Percentiles rank a stretch among this genome's conserved stretches.
phyloP scores from a whole-genome alignment of 495 filamentous ascomycete species.

The Talaromyces borbonicus region DNA sequence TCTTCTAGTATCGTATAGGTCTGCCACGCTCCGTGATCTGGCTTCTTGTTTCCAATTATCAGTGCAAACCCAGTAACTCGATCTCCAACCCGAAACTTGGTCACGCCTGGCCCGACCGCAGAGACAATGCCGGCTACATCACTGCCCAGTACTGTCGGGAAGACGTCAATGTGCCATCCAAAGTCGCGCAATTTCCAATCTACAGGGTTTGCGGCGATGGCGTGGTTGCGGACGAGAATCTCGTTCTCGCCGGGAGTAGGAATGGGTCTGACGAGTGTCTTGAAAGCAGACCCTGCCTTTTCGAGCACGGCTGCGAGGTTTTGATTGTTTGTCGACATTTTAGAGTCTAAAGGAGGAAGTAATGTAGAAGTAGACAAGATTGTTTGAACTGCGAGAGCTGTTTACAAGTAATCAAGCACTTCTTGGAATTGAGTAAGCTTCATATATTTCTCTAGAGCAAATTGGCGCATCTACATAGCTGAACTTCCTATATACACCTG shows the following conservation, averaged over 20 bases:
- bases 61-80: conserved; percentile 27
- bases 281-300: not conserved
- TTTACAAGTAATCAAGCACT: too few species aligned
- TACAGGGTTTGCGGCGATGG: conserved; percentile 35
- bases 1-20: conserved; percentile 18
- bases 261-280: conserved; percentile 9
- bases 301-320: conserved; percentile 4
- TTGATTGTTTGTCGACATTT: not conserved
- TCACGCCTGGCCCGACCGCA: conserved; percentile 22
- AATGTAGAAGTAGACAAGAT: not conserved
- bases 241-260: conserved; percentile 22
- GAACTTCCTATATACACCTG: too few species aligned
- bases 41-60: not conserved
- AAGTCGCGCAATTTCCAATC: conserved; percentile 22
- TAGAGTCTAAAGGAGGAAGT: not conserved
- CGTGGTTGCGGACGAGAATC: conserved; percentile 28
- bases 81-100: conserved; percentile 29
- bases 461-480: too few species aligned
- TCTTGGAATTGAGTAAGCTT: too few species aligned
- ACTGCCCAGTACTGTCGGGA: conserved; percentile 31
- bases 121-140: conserved; percentile 33
- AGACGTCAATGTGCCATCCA: conserved; percentile 17
- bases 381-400: not conserved
- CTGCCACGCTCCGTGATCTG: conserved; percentile 36
- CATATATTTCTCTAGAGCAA: too few species aligned